Base-by-base conservation (phyloP, 192 early-diverging fungal genomes). In the Linnemannia exigua region DNA sequence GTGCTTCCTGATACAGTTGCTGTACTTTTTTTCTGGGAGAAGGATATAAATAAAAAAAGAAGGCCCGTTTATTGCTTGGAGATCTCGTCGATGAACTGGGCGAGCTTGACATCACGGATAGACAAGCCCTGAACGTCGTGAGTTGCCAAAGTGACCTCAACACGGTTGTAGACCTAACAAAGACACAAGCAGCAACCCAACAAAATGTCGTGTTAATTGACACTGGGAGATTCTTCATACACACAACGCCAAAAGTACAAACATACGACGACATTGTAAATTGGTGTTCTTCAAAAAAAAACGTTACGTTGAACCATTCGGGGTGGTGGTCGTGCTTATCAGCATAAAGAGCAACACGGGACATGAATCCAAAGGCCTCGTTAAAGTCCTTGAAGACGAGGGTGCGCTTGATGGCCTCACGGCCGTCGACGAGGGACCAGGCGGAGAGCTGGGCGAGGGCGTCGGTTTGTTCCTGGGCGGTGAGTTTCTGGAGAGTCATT, bases 241-340 rank as follows among this genome's bases (percentile, higher is more conserved):
- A 2, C 16, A 25, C 41, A 69, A 76, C 31, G 22, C 1, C 51
- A 44, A 47, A 54, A 22, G 19, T 14, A 69, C 22, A 67, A 19
- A 67, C 28, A 36, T 51, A 44, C 15, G 58, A 31, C 17, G 35
- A 67, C 47, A 46, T 77, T 51, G n/a, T 66, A 35, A 28, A 12
- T 46, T 25, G 15, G 47, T 61, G 38, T 50, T 66, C 31, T 9
- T 47, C 50, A 48, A 14, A 52, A 52, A 52, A 52, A 52, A 63
- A 31, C 1, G 89, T 75, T 90, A 94, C 93, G 84, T 96, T 96
- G 84, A 96, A 96, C 95, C 95, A 96, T 87, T 98, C 98, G 31
- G 98, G 98, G 79, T 99, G 98, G 88, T 99, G 98, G 79, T 98
- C 96, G 50, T 71, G 63, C 87, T 96, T 97, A 66, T 99, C 98